Percentiles rank a stretch among this genome's conserved stretches.
Conservation (phyloP, 2,329 filamentous ascomycete genomes). For the Rutstroemia sydowiana region DNA sequence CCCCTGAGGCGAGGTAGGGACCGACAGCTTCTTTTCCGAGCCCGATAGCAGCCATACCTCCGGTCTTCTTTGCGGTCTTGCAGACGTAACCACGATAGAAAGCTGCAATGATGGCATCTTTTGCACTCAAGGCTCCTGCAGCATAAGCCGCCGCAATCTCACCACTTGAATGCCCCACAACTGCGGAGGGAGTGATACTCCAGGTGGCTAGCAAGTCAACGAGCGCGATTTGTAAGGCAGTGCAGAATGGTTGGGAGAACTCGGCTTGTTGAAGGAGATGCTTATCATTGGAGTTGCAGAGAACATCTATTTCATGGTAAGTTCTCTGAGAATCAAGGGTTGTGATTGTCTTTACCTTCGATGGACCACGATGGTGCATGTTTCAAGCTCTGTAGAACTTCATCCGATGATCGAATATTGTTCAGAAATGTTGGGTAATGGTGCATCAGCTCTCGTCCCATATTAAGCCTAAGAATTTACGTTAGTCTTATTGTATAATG, state of each 20-base stretch:
- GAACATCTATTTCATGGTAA: neutral
- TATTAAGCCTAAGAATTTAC: neutral
- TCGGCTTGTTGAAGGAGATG: slow-evolving; percentile 9
- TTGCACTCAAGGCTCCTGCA: slow-evolving; percentile 26
- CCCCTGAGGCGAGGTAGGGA: neutral
- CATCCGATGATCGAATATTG: neutral
- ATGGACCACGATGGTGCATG: neutral
- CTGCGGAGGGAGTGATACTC: slow-evolving; percentile 32
- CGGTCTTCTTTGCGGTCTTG: neutral
- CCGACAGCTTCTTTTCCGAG: neutral
- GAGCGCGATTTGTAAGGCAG: slow-evolving; percentile 39
- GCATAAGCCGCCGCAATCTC: slow-evolving; percentile 42
- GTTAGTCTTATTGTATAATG: neutral
- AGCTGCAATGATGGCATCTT: slow-evolving; percentile 36
- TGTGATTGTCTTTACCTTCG: neutral
- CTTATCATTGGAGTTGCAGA: neutral
- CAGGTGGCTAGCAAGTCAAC: slow-evolving; percentile 36
- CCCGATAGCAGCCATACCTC: neutral
- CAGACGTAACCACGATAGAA: slow-evolving; percentile 30
- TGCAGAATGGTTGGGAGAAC: slow-evolving; percentile 34
- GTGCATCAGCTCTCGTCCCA: neutral
- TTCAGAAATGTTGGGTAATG: neutral
- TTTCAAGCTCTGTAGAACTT: neutral
- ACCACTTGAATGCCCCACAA: slow-evolving; percentile 35
- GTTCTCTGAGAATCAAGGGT: neutral